Percentiles rank a stretch among this genome's conserved stretches.
These are phyloP conservation scores for Phytophthora pistaciae DNA, from an alignment of 352 stramenopile genomes.

Conservation along the genomic window DNA sequence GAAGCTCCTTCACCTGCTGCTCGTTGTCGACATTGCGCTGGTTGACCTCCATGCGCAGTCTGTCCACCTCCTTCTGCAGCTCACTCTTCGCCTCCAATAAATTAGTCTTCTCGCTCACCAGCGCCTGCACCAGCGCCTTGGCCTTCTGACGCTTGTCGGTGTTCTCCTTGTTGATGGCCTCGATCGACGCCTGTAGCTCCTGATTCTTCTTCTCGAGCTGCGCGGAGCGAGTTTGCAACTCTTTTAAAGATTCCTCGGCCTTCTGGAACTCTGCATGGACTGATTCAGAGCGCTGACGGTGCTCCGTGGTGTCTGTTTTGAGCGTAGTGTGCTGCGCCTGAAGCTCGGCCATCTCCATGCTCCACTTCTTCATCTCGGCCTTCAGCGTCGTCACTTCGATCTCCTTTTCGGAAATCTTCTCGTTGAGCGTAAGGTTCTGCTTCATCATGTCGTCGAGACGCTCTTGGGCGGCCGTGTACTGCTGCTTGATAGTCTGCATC, in stretches of 20 bases:
- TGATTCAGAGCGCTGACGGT: constrained; percentile 52
- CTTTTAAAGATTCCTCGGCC: constrained; percentile 40
- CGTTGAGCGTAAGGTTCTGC: constrained; percentile 65
- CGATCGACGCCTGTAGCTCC: constrained; percentile 50
- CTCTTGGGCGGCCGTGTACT: constrained; percentile 42
- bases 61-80: constrained; percentile 73
- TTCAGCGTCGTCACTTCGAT: constrained; percentile 55
- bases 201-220: constrained; percentile 69
- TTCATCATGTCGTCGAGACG: constrained; percentile 55
- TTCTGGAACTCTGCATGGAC: constrained; percentile 59
- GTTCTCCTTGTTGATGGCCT: constrained; percentile 61
- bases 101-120: constrained; percentile 73
- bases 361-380: constrained; percentile 55
- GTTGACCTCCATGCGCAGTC: constrained; percentile 81
- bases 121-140: constrained; percentile 68
- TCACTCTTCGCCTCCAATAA: constrained; percentile 54
- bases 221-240: constrained; percentile 46
- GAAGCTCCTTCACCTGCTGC: constrained; percentile 63
- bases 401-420: constrained; percentile 67
- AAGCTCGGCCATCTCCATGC: constrained; percentile 46
- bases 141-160: constrained; percentile 79
- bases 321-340: constrained; percentile 49
- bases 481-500: constrained; percentile 56
- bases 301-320: constrained; percentile 53
- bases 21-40: constrained; percentile 82